Conservation (phyloP, 164 flowering plant genomes). For the Liquidambar formosana region DNA sequence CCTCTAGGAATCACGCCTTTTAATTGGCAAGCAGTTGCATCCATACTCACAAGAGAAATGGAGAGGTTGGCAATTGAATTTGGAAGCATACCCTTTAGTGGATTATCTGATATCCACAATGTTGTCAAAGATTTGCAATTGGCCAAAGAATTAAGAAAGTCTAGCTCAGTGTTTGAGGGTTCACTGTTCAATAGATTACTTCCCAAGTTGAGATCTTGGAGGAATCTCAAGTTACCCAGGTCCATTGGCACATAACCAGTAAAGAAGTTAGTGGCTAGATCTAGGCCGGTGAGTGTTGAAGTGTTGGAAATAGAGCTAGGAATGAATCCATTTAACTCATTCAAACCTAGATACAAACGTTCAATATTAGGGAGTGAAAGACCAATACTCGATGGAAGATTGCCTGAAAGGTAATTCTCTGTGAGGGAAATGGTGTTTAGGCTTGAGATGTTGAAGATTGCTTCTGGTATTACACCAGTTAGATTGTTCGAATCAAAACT, state of each 20-base stretch:
- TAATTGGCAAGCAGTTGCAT: background rate
- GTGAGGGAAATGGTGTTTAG: background rate
- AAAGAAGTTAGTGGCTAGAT: background rate
- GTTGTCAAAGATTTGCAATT: background rate
- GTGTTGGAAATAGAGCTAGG: background rate
- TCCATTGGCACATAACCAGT: slow-evolving; percentile 3
- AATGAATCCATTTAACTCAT: slow-evolving; percentile 7
- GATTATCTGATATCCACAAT: background rate
- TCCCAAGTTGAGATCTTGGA: background rate
- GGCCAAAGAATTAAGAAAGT: slow-evolving; percentile 3
- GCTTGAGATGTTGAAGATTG: background rate
- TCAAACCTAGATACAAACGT: background rate
- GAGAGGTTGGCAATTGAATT: slow-evolving; percentile 4
- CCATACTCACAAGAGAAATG: background rate
- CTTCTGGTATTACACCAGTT: too few relatives aligned
- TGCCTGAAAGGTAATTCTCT: slow-evolving; percentile 12
- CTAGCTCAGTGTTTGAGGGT: background rate
- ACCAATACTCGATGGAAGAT: slow-evolving; percentile 16
- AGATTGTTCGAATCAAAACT: background rate
- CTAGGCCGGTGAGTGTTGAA: background rate
- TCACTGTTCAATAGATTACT: background rate
- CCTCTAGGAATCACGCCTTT: background rate
- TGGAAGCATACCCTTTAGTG: background rate
- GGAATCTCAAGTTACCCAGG: slow-evolving; percentile 4
- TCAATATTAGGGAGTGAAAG: slow-evolving; percentile 15